Base-by-base conservation (phyloP, 345 rosid genomes). In the Diplotaxis tenuifolia region DNA sequence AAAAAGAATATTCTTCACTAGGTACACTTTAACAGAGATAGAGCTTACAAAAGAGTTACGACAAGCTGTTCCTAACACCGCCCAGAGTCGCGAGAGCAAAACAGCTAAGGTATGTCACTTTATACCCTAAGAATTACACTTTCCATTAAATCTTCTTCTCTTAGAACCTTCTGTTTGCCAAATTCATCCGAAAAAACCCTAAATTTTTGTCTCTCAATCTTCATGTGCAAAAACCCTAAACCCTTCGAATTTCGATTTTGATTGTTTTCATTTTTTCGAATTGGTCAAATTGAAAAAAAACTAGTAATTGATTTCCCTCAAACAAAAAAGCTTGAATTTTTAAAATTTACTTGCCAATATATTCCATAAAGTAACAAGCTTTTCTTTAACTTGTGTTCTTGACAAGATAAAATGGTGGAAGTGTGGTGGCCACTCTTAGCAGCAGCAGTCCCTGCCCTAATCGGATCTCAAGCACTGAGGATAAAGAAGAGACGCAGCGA, bases 341-440 rank as follows among this genome's bases (percentile, higher is more conserved):
- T 75, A 52, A 19, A 52, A 10, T 47, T 19, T 0, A 7, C 0
- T 42, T 6, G 9, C 42, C n/a, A 20, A 1, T 3, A 27, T 29
- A 20, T 20, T 38, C 12, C 6, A 4, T 32, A 18, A 8, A 18
- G 15, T 20, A 19, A 21, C 18, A 42, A 45, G 8, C 47, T 75
- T 29, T 42, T 20, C 15, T 9, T 14, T 9, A 69, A 3, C 9
- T 56, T 56, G 27, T 47, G 66, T 57, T 63, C 0, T 1, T 57
- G 49, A 34, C 10, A 50, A 22, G 25, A 7, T n/a, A 10, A 14
- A 91, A 45, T 87, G 97, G 95, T 87, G 88, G 95, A 87, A 62
- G 83, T 74, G 31, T 89, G 97, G 97, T 91, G 95, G 97, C 75
- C 92, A 32, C 42, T 87, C 53, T 18, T 89, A 12, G 95, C 87